phyloP scores from a whole-genome alignment of 1,284 basidiomycete genomes.

The Ceratobasidium sp. region DNA sequence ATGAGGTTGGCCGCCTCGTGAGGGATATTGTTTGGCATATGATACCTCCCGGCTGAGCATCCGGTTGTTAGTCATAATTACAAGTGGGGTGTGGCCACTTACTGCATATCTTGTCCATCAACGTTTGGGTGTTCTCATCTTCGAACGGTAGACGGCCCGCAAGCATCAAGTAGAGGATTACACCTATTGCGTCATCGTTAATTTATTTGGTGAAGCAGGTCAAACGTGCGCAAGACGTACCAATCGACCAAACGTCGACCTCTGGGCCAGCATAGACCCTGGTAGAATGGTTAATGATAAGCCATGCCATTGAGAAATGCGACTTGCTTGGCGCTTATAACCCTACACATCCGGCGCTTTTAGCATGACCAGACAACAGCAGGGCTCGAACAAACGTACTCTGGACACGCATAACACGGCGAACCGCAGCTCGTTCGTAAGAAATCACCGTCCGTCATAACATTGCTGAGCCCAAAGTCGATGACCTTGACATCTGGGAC shows the following conservation, averaged over 20 bases:
- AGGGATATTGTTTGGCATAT: slow-evolving; percentile 81
- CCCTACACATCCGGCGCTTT: slow-evolving; percentile 3
- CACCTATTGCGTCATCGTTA: slow-evolving; percentile 56
- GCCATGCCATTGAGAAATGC: not conserved
- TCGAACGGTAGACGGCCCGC: slow-evolving; percentile 93
- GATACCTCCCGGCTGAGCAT: slow-evolving; percentile 79
- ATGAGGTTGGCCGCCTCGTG: slow-evolving; percentile 81
- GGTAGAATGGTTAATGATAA: slow-evolving; percentile 15
- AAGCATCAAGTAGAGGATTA: slow-evolving; percentile 95
- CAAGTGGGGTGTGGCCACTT: not conserved
- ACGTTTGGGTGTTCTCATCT: slow-evolving; percentile 89
- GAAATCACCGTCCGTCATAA: slow-evolving; percentile 95
- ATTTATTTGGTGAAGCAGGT: too few relatives aligned
- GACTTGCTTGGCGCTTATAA: slow-evolving; percentile 37
- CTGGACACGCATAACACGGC: slow-evolving; percentile 95
- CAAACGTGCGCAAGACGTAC: too few relatives aligned
- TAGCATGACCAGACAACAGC: slow-evolving; percentile 66
- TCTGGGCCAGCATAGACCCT: slow-evolving; percentile 91
- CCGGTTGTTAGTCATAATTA: not conserved
- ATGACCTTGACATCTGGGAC: slow-evolving; percentile 85
- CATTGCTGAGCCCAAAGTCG: slow-evolving; percentile 84
- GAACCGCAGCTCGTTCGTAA: slow-evolving; percentile 94
- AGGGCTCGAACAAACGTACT: slow-evolving; percentile 52
- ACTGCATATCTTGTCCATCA: slow-evolving; percentile 85
- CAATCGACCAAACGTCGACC: slow-evolving; percentile 95